Conservation (phyloP, 1,284 basidiomycete genomes). For the Xerocomus amazonicus region DNA sequence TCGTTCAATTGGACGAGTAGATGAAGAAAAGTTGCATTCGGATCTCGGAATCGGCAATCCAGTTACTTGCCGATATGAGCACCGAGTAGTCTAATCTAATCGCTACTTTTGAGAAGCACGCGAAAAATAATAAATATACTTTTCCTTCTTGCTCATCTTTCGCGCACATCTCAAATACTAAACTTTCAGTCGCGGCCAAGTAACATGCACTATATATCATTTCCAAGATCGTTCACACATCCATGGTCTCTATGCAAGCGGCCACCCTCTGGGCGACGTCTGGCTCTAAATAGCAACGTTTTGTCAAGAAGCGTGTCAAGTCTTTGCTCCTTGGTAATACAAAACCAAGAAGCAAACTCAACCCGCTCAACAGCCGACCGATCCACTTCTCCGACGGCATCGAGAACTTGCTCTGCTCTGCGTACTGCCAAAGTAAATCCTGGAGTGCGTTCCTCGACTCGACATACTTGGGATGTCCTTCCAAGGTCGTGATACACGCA, state of each 20-base stretch:
- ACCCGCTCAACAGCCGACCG: constrained; percentile 15
- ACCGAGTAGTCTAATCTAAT: constrained; percentile 6
- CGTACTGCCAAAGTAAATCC: constrained; percentile 18
- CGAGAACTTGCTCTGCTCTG: constrained; percentile 24
- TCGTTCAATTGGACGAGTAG: not conserved
- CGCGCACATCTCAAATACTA: too few species aligned
- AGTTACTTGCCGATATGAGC: constrained; percentile 8
- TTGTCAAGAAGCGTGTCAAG: constrained; percentile 21
- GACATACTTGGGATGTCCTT: constrained; percentile 18
- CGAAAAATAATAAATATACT: too few species aligned
- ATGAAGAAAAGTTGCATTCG: constrained; percentile 17
- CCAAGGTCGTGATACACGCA: constrained; percentile 26
- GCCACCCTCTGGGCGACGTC: constrained; percentile 26
- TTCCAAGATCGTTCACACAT: constrained; percentile 7
- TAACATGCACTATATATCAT: not conserved
- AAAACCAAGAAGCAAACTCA: constrained; percentile 15
- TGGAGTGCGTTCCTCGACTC: constrained; percentile 22
- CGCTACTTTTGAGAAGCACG: too few species aligned
- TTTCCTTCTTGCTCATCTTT: too few species aligned
- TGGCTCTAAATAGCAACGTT: constrained; percentile 22
- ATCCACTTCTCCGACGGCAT: constrained; percentile 25
- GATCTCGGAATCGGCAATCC: constrained; percentile 25
- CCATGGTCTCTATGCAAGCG: constrained; percentile 17
- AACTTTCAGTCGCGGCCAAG: too few species aligned
- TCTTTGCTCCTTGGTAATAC: constrained; percentile 18